Percentiles rank a stretch among this genome's conserved stretches.
Evolutionary conservation across 352 stramenopile species (phyloP).

Genomic region (Phytophthora sp.): DNA sequence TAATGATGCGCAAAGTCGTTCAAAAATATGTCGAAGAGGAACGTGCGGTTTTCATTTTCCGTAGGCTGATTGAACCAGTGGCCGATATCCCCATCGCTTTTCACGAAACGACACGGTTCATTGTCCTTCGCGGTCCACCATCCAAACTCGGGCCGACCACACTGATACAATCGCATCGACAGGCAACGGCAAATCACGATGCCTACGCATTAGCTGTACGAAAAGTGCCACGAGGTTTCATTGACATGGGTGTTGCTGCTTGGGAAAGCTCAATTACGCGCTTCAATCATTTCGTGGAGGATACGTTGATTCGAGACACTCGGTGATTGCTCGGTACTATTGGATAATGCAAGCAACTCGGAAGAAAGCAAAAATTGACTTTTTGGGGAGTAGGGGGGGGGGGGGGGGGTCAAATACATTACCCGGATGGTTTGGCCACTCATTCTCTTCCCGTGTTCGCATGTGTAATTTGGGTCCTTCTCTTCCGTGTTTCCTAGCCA

Average conservation of each 20-base stretch:
- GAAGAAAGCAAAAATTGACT: too few species aligned
- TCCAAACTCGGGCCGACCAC: slow-evolving; percentile 24
- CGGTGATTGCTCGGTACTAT: too few species aligned
- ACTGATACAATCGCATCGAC: slow-evolving; percentile 30
- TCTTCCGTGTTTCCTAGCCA: too few species aligned
- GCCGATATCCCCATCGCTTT: slow-evolving; percentile 20
- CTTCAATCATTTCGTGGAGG: slow-evolving; percentile 35
- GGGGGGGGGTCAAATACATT: too few species aligned
- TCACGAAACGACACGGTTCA: slow-evolving; percentile 27
- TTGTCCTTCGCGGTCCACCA: slow-evolving; percentile 14
- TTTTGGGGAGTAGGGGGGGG: too few species aligned
- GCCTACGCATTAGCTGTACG: slow-evolving; percentile 18
- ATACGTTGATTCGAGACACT: slow-evolving; percentile 22
- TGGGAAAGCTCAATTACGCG: slow-evolving; percentile 34
- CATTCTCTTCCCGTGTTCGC: too few species aligned
- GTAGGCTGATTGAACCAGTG: slow-evolving; percentile 28
- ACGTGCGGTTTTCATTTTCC: slow-evolving; percentile 28
- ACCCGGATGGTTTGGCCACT: too few species aligned
- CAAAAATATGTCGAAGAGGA: slow-evolving; percentile 31
- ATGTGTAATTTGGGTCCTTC: too few species aligned
- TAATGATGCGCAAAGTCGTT: slow-evolving; percentile 28
- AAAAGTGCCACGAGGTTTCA: slow-evolving; percentile 23
- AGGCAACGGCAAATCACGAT: slow-evolving; percentile 23
- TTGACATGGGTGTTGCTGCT: slow-evolving; percentile 31
- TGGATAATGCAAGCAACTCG: too few species aligned